phyloP scores from a whole-genome alignment of 140 eudicot genomes.

The Anethum foeniculum region DNA sequence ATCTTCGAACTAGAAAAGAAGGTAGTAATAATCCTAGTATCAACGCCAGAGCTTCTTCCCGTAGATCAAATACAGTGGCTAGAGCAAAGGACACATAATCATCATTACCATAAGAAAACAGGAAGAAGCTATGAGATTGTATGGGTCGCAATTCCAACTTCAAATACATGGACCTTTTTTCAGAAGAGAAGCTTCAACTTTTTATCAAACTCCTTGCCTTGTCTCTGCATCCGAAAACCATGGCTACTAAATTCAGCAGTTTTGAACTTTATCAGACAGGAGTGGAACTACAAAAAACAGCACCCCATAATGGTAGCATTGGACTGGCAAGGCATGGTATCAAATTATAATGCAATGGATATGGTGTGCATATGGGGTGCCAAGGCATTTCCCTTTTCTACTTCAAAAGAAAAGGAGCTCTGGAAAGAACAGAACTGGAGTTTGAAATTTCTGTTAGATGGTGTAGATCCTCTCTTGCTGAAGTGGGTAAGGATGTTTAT shows the following conservation, averaged over 20 bases:
- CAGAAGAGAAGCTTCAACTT: slow-evolving; percentile 34
- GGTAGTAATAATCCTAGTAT: slow-evolving; percentile 54
- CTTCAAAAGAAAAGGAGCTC: slow-evolving; percentile 52
- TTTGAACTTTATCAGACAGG: slow-evolving; percentile 36
- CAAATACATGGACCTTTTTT: slow-evolving; percentile 45
- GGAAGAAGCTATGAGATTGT: slow-evolving; percentile 36
- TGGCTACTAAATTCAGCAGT: slow-evolving; percentile 52
- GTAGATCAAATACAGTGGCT: slow-evolving; percentile 40
- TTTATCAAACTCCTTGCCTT: slow-evolving; percentile 66
- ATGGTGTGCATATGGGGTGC: slow-evolving; percentile 78
- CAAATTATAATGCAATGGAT: slow-evolving; percentile 57
- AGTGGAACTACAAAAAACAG: slow-evolving; percentile 48
- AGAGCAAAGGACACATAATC: slow-evolving; percentile 46
- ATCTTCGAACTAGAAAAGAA: slow-evolving; percentile 46
- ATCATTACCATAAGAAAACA: slow-evolving; percentile 27
- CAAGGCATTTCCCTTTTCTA: slow-evolving; percentile 68
- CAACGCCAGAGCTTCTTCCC: slow-evolving; percentile 66
- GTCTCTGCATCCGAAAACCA: slow-evolving; percentile 56
- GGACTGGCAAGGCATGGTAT: slow-evolving; percentile 36
- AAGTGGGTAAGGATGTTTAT: slow-evolving; percentile 40
- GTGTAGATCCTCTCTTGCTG: slow-evolving; percentile 36
- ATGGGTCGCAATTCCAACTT: slow-evolving; percentile 62
- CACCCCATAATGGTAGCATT: slow-evolving; percentile 56
- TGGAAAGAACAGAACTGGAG: slow-evolving; percentile 46
- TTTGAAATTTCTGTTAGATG: slow-evolving; percentile 39